Evolutionary conservation across 306 rosid species (phyloP).

Genomic region (Vicia sativa): DNA sequence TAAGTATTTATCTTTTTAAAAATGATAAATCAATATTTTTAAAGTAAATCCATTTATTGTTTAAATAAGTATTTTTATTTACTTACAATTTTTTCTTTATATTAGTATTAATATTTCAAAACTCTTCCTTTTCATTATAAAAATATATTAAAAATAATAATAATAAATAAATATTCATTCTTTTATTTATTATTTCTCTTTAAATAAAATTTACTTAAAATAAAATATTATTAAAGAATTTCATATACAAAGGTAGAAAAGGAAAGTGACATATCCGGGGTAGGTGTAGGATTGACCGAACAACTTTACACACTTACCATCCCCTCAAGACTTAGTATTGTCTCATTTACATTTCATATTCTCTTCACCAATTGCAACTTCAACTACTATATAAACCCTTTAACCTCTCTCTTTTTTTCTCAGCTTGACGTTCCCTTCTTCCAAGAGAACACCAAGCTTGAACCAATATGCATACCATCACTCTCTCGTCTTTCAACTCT

Average conservation of each 20-base stretch:
- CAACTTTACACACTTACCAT: conserved; percentile 48
- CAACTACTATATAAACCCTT: conserved; percentile 47
- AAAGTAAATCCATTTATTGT: too few relatives aligned
- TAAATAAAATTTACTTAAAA: background rate
- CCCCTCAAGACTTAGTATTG: conserved; percentile 7
- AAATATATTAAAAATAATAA: too few relatives aligned
- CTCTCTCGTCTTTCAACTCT: conserved; percentile 42
- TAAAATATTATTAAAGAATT: background rate
- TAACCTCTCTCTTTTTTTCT: conserved; percentile 32
- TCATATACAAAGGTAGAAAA: background rate
- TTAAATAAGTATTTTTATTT: too few relatives aligned
- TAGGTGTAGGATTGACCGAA: conserved; percentile 81
- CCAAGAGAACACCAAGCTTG: conserved; percentile 72
- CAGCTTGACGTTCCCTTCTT: conserved; percentile 88
- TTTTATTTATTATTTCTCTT: too few relatives aligned
- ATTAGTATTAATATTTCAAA: too few relatives aligned
- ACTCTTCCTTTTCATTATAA: too few relatives aligned
- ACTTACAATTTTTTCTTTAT: too few relatives aligned
- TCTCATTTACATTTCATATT: background rate
- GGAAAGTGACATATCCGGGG: conserved; percentile 41
- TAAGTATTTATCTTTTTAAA: too few relatives aligned
- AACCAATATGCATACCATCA: conserved; percentile 57
- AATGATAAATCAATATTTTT: too few relatives aligned
- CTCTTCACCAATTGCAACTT: background rate
- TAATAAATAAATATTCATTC: too few relatives aligned